Conservation (phyloP, 441 rosid genomes). For the Syzygium malaccense region DNA sequence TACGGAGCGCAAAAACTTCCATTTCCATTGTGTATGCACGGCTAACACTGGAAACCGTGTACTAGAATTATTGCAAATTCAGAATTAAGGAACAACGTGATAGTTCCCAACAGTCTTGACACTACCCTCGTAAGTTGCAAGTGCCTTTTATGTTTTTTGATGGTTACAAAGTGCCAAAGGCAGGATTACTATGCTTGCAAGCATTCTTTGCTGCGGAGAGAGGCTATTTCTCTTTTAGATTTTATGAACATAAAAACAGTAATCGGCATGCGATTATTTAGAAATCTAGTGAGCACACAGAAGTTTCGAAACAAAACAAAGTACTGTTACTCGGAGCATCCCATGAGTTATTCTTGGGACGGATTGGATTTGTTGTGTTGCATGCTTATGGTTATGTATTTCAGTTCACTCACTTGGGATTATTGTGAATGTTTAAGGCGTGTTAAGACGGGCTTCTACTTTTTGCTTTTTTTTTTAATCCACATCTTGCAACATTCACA, state of each 20-base stretch:
- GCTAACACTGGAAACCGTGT: background rate
- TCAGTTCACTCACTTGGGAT: no score
- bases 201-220: no score
- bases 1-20: background rate
- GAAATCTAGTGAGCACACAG: background rate
- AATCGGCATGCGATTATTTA: rapidly evolving
- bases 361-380: background rate
- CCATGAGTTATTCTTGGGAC: rapidly evolving
- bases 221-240: no score
- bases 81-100: background rate
- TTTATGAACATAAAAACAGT: no score
- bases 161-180: background rate
- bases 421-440: no score
- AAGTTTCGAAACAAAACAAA: no score
- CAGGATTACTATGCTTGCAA: no score
- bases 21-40: background rate
- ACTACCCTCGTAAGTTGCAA: background rate
- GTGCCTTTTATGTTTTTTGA: background rate
- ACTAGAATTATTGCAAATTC: background rate
- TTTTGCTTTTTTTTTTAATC: no score
- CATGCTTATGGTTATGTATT: no score
- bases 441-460: no score
- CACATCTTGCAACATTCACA: no score
- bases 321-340: background rate
- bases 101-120: background rate